Evolutionary conservation across 331 rosid species (phyloP), one percentile per base, ranked within the genome.

Genomic region (Arachis monticola): DNA sequence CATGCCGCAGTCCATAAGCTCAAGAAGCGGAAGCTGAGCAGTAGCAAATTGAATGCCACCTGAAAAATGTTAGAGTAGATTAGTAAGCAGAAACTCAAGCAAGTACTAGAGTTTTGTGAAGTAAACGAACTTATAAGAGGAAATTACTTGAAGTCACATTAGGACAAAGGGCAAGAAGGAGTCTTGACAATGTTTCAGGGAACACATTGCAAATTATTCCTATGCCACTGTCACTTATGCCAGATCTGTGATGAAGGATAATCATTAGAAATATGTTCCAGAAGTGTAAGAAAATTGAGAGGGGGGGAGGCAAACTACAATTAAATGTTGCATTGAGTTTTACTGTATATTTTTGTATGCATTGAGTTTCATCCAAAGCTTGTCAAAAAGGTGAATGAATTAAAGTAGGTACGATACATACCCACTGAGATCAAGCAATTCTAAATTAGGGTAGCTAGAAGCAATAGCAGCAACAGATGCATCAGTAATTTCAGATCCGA

Each of bases 1-100:
- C 99, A 90, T 87, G 82, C 99, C 99, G 84, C 99, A 95, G 73
- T 95, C 99, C 93, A 95, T 87, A 63, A 92, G 96, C 82, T 95
- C 97, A 76, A 95, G 97, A 65, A 67, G 86, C 12, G 97, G 99
- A 81, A 95, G 77, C 56, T 95, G 97, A 75, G 96, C 96, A 2
- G 99, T 84, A 30, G 97, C 97, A 84, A 95, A 90, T 74, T 90
- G 97, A 76, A 95, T 92, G 74, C 97, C 97, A 82, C 97, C 99
- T 92, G 86, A 72, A 83, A 69, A 75, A 67, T 27, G 66, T 62
- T 32, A 42, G 64, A 65, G 51, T 13, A 73, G 41, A 74, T 83
- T 52, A 77, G 71, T 6, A 57, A 59, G 72, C 66, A 22, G 53
- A 79, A 74, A 62, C 38, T 4, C 50, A 11, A 22, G 61, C 60